Percentiles rank a stretch among this genome's conserved stretches.
These are phyloP conservation scores for Leccinum incarnatum DNA, from an alignment of 768 basidiomycete genomes.

Conservation along the genomic window DNA sequence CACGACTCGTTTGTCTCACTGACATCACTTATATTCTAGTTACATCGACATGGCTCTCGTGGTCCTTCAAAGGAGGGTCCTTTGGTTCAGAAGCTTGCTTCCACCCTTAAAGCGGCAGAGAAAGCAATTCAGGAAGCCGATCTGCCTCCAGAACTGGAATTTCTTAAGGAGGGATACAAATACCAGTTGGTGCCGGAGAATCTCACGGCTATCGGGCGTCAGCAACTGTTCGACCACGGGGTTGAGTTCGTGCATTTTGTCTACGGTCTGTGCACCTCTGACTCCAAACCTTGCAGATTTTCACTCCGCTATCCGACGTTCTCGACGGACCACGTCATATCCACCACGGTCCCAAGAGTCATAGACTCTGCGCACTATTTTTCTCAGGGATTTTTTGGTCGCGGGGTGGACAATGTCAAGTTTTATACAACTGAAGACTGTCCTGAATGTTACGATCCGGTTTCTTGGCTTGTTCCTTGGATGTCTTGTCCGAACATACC, in stretches of 20 bases:
- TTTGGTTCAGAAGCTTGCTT: constrained; percentile 32
- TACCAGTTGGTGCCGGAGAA: constrained; percentile 34
- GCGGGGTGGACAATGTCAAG: constrained; percentile 20
- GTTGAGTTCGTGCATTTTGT: constrained; percentile 29
- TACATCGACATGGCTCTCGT: constrained; percentile 43
- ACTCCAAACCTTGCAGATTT: constrained; percentile 11
- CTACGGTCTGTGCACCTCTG: not conserved
- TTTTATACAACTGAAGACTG: constrained; percentile 34
- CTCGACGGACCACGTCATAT: constrained; percentile 12
- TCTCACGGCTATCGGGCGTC: constrained; percentile 36
- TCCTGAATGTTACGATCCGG: constrained; percentile 18
- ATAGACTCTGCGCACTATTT: constrained; percentile 44
- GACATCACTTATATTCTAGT: constrained; percentile 19
- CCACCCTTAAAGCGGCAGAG: constrained; percentile 27
- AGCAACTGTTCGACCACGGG: constrained; percentile 41
- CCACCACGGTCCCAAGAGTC: constrained; percentile 23
- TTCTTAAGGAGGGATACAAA: constrained; percentile 37
- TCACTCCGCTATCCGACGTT: constrained; percentile 20
- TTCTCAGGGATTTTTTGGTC: constrained; percentile 38
- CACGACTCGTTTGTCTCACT: not conserved
- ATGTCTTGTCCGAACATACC: constrained; percentile 29
- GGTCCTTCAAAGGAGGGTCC: constrained; percentile 29
- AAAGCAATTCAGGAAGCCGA: constrained; percentile 25
- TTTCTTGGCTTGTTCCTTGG: constrained; percentile 42
- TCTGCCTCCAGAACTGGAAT: constrained; percentile 34